Conservation (phyloP, 345 rosid species). For the Rhizophora mangle region DNA sequence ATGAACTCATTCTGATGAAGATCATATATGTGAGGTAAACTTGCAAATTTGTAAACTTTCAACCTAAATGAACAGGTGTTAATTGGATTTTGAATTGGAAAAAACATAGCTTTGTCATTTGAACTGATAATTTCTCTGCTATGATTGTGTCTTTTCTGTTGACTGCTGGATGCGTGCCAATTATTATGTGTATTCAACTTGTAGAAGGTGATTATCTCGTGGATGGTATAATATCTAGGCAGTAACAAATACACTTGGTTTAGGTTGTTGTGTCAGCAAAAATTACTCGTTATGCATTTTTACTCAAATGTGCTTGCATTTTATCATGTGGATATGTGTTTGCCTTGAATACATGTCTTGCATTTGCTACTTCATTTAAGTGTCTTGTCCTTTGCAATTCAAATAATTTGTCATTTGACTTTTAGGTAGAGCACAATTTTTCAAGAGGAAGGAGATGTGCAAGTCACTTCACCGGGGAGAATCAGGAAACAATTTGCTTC, state of each 20-base stretch:
- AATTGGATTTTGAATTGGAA: background rate
- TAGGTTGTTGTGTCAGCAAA: too few species aligned
- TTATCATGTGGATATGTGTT: background rate
- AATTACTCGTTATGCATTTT: background rate
- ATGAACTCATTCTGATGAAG: conserved; percentile 86
- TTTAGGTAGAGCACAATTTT: conserved; percentile 27
- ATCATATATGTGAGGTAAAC: conserved; percentile 27
- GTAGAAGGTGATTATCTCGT: background rate
- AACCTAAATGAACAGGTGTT: background rate
- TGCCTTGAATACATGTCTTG: background rate
- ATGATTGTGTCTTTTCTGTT: background rate
- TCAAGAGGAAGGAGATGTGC: conserved; percentile 9
- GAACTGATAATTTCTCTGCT: background rate
- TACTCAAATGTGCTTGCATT: background rate
- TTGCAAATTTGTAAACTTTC: background rate
- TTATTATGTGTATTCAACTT: background rate
- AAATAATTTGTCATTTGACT: conserved; percentile 1
- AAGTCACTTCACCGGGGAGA: conserved; percentile 21
- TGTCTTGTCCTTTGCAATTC: background rate
- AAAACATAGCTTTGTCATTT: background rate
- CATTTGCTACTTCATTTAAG: background rate
- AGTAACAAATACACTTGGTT: background rate
- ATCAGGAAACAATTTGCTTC: conserved; percentile 34
- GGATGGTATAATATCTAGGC: background rate
- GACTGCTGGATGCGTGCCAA: background rate